Conservation (phyloP, 2,329 filamentous ascomycete genomes). For the Cladorrhinum sp. region DNA sequence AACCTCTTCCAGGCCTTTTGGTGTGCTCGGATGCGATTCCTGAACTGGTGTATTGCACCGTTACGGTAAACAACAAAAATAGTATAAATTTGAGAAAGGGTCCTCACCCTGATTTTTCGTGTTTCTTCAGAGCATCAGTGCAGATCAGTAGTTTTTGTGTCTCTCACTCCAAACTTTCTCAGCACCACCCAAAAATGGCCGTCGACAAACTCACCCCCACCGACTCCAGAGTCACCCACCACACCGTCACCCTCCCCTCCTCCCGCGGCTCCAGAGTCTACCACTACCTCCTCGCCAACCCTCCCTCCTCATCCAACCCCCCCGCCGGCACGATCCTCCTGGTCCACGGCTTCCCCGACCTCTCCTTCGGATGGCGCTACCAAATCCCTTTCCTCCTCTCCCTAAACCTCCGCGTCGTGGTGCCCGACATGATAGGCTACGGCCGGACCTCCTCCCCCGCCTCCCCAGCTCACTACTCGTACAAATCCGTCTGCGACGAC, state of each 20-base stretch:
- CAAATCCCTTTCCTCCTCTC: slow-evolving; percentile 76
- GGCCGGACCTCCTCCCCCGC: slow-evolving; percentile 70
- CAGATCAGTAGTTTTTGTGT: too few species aligned
- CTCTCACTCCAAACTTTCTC: background rate
- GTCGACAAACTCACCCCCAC: slow-evolving; percentile 60
- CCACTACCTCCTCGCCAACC: slow-evolving; percentile 58
- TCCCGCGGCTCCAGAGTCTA: slow-evolving; percentile 58
- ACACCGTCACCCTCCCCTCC: slow-evolving; percentile 55
- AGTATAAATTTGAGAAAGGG: background rate
- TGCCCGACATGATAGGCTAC: slow-evolving; percentile 84
- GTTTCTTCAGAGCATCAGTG: too few species aligned
- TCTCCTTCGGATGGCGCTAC: slow-evolving; percentile 82
- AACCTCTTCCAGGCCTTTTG: too few species aligned
- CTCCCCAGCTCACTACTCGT: slow-evolving; percentile 60
- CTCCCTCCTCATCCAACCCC: slow-evolving; percentile 40
- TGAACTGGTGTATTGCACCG: background rate
- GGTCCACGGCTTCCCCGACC: slow-evolving; percentile 78
- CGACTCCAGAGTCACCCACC: slow-evolving; percentile 65
- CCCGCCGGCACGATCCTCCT: slow-evolving; percentile 36
- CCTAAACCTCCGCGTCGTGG: slow-evolving; percentile 74
- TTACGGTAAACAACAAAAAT: background rate
- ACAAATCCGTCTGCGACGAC: slow-evolving; percentile 71
- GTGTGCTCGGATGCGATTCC: background rate
- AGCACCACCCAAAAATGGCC: slow-evolving; percentile 3
- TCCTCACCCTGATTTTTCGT: too few species aligned